These are phyloP conservation scores for Boletellus ananas DNA, from an alignment of 768 basidiomycete species.

Conservation along the genomic window DNA sequence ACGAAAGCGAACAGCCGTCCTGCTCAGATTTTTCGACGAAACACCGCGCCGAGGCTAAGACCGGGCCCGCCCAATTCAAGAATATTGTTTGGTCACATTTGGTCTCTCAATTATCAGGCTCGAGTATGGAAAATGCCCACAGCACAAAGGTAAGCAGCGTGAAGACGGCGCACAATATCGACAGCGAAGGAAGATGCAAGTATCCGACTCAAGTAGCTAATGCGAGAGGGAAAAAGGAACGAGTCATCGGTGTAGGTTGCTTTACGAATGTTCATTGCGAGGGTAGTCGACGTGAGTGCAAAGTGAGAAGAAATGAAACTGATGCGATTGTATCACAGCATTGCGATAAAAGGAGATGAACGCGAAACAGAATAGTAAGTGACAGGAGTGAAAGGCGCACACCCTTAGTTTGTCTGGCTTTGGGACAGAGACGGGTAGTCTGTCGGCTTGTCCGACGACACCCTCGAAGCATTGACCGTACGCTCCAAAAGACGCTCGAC, in stretches of 20 bases:
- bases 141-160: conserved; percentile 17
- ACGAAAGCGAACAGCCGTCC: conserved; percentile 7
- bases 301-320: conserved; percentile 22
- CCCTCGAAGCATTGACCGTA: conserved; percentile 31
- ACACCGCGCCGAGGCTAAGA: background rate
- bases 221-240: conserved; percentile 16
- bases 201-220: conserved; percentile 23
- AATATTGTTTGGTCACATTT: conserved; percentile 27
- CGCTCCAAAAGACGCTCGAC: conserved; percentile 71
- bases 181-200: conserved; percentile 29
- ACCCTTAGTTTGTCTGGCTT: conserved; percentile 21
- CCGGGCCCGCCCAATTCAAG: conserved; percentile 4
- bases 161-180: conserved; percentile 23
- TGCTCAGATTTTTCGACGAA: conserved; percentile 12
- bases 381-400: conserved; percentile 1
- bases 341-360: conserved; percentile 28
- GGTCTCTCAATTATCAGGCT: background rate
- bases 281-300: conserved; percentile 31
- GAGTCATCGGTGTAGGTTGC: conserved; percentile 25
- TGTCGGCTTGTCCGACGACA: conserved; percentile 25
- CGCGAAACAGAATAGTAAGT: background rate
- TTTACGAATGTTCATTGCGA: conserved; percentile 38
- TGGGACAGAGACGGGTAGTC: conserved; percentile 29
- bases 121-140: background rate
- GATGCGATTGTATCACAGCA: conserved; percentile 37